A percentile compares a stretch with the other conserved stretches of the same genome.
phyloP scores from a whole-genome alignment of 371 early-diverging fungal genomes.

The Apophysomyces elegans region DNA sequence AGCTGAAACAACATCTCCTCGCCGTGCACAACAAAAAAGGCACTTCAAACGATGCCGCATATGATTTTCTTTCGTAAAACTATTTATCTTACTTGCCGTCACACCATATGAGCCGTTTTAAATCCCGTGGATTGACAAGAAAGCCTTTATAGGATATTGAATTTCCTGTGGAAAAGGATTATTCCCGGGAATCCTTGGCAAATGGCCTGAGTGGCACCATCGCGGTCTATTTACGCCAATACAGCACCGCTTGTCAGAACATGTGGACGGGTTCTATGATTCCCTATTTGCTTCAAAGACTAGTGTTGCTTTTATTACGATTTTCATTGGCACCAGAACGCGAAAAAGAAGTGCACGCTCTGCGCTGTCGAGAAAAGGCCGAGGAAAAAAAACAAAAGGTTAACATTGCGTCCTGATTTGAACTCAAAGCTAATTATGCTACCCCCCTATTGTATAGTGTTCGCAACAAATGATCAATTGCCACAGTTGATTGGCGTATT shows the following conservation, averaged over 20 bases:
- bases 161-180: not conserved
- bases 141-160: not conserved
- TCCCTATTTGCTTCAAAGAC: not conserved
- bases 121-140: not conserved
- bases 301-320: not conserved
- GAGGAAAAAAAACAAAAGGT: not conserved
- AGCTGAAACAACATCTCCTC: not conserved
- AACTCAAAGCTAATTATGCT: no score
- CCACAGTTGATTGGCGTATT: no score
- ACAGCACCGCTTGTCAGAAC: not conserved
- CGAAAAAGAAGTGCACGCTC: not conserved
- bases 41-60: not conserved
- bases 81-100: not conserved
- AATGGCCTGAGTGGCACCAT: not conserved
- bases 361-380: not conserved
- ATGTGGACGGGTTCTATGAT: not conserved
- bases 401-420: not conserved
- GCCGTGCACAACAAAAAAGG: not conserved
- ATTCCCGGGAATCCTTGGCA: not conserved
- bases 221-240: not conserved
- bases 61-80: not conserved
- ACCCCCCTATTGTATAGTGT: no score
- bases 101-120: not conserved
- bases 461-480: slow-evolving; percentile 27
- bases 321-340: no score